Evolutionary conservation across 2,329 filamentous ascomycete species (phyloP).

Genomic region (Cercospora sojina): DNA sequence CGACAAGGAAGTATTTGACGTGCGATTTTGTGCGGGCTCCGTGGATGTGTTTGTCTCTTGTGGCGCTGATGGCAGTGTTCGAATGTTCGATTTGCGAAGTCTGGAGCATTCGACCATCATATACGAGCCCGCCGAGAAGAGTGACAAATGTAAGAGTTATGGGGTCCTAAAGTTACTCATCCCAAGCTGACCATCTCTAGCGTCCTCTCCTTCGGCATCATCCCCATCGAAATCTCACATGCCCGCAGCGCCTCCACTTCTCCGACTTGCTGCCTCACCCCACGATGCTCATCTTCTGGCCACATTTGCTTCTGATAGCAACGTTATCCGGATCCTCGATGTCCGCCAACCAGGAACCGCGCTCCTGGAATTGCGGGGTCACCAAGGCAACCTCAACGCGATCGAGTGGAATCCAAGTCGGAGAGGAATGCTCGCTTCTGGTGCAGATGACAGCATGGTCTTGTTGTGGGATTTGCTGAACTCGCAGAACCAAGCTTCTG

Average conservation of each 20-base stretch:
- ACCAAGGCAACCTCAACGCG: constrained; percentile 81
- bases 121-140: constrained; percentile 92
- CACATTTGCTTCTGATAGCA: constrained; percentile 94
- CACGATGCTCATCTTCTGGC: constrained; percentile 93
- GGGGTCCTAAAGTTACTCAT: background rate
- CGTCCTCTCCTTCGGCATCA: constrained; percentile 55
- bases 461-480: constrained; percentile 92
- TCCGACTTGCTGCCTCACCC: constrained; percentile 83
- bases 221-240: constrained; percentile 74
- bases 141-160: constrained; percentile 48
- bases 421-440: constrained; percentile 84
- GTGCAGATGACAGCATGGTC: constrained; percentile 87
- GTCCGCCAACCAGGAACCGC: constrained; percentile 95
- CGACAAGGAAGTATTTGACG: constrained; percentile 98
- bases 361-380: constrained; percentile 86
- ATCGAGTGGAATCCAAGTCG: constrained; percentile 93
- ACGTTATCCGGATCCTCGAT: constrained; percentile 88
- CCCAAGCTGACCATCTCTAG: constrained; percentile 8
- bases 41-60: constrained; percentile 99
- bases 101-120: constrained; percentile 98
- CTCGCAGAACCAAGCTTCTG: constrained; percentile 46
- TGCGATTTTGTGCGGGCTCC: constrained; percentile 95
- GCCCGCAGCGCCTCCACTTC: constrained; percentile 61
- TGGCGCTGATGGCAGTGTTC: constrained; percentile 92
- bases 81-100: constrained; percentile 97